These are phyloP conservation scores for Gloeophyllum trabeum DNA, from an alignment of 768 basidiomycete genomes.

Conservation along the genomic window DNA sequence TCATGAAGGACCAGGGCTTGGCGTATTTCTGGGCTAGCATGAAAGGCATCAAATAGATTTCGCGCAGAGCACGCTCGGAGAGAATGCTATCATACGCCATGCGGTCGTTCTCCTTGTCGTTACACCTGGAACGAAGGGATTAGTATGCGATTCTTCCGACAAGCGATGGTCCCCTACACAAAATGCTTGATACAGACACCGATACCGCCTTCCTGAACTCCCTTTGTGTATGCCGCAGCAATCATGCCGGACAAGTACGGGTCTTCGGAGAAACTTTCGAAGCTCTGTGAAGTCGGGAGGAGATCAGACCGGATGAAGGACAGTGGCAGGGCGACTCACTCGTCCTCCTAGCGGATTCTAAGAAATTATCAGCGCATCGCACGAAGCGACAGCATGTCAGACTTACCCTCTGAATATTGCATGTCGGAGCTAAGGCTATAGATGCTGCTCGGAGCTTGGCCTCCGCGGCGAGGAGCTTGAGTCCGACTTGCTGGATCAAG, in stretches of 20 bases:
- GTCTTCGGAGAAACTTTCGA: constrained; percentile 75
- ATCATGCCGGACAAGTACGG: constrained; percentile 63
- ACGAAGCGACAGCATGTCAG: not conserved
- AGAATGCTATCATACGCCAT: constrained; percentile 45
- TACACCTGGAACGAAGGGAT: constrained; percentile 29
- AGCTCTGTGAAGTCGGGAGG: constrained; percentile 30
- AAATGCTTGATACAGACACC: constrained; percentile 77
- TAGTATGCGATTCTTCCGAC: not conserved
- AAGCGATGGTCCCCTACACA: constrained; percentile 36
- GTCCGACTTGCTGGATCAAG: constrained; percentile 50
- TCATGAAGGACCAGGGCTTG: constrained; percentile 50
- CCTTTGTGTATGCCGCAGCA: constrained; percentile 64
- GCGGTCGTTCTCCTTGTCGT: constrained; percentile 77
- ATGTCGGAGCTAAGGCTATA: constrained; percentile 67
- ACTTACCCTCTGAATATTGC: constrained; percentile 70
- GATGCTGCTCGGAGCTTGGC: constrained; percentile 62
- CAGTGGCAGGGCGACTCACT: no score
- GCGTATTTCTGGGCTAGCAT: constrained; percentile 42
- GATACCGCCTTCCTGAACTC: constrained; percentile 67
- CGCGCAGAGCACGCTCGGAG: constrained; percentile 39
- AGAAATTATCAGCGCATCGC: not conserved
- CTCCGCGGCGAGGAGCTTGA: constrained; percentile 57
- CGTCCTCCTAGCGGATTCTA: constrained; percentile 65
- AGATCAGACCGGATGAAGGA: constrained; percentile 5
- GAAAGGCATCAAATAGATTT: constrained; percentile 53